phyloP scores from a whole-genome alignment of 2,329 filamentous ascomycete genomes.

The Sclerotinia spermophila region DNA sequence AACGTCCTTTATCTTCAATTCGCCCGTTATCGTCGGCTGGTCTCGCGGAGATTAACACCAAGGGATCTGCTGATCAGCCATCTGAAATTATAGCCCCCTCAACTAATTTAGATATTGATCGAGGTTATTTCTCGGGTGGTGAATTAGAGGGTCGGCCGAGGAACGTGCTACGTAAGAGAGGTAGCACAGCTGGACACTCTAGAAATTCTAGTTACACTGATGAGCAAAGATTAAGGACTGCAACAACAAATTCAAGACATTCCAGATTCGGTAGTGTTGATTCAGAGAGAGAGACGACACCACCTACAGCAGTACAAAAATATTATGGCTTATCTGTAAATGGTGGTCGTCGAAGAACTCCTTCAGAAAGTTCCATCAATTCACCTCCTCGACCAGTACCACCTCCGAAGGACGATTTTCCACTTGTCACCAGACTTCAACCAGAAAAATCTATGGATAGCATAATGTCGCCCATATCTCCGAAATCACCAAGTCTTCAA shows the following conservation, averaged over 20 bases:
- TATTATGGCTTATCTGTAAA: slow-evolving; percentile 55
- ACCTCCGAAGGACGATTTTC: slow-evolving; percentile 53
- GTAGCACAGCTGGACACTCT: slow-evolving; percentile 57
- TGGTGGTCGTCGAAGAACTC: slow-evolving; percentile 38
- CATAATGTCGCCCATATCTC: slow-evolving; percentile 38
- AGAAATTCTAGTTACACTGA: slow-evolving; percentile 74
- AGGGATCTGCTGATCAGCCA: slow-evolving; percentile 35
- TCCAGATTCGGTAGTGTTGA: slow-evolving; percentile 77
- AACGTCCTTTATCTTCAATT: slow-evolving; percentile 26
- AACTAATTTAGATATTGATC: slow-evolving; percentile 60
- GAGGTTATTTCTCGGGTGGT: slow-evolving; percentile 89
- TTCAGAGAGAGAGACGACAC: slow-evolving; percentile 60
- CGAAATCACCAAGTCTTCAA: slow-evolving; percentile 44
- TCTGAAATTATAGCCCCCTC: slow-evolving; percentile 31
- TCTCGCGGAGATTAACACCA: slow-evolving; percentile 28
- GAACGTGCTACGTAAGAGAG: slow-evolving; percentile 78
- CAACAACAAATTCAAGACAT: slow-evolving; percentile 64
- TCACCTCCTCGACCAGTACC: slow-evolving; percentile 58
- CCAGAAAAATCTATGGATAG: slow-evolving; percentile 31
- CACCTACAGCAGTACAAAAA: slow-evolving; percentile 64
- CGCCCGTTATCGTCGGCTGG: slow-evolving; percentile 13
- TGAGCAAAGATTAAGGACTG: slow-evolving; percentile 65
- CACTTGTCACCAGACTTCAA: slow-evolving; percentile 60
- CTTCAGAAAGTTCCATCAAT: slow-evolving; percentile 51
- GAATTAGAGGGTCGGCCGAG: slow-evolving; percentile 74